Evolutionary conservation across 345 rosid species (phyloP).

Genomic region (Abelmoschus esculentus): DNA sequence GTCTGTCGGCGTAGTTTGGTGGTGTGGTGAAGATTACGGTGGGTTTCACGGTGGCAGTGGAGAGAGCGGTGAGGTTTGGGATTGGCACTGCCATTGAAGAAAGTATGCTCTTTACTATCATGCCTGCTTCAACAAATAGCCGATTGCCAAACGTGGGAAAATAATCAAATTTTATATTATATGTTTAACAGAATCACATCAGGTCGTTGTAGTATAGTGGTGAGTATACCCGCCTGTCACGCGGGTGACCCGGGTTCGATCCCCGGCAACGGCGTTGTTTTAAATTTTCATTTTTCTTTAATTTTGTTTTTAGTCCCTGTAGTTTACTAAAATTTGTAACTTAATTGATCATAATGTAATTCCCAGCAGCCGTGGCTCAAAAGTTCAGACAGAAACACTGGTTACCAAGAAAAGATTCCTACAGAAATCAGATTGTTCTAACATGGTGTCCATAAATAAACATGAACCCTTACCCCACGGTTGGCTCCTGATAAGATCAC

Average conservation of each 20-base stretch:
- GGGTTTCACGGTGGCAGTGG: constrained; percentile 17
- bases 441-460: constrained; percentile 43
- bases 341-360: too few relatives aligned
- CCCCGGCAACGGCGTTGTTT: constrained; percentile 70
- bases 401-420: not conserved
- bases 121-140: not conserved
- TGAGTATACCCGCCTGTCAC: constrained; percentile 96
- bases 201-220: constrained; percentile 87
- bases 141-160: too few relatives aligned
- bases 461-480: constrained; percentile 55
- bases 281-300: too few relatives aligned
- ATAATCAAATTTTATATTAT: too few relatives aligned
- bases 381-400: not conserved
- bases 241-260: constrained; percentile 96
- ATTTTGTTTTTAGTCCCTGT: too few relatives aligned
- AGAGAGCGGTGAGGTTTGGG: not conserved
- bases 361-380: not conserved
- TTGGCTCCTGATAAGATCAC: constrained; percentile 73
- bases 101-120: not conserved
- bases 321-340: too few relatives aligned
- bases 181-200: too few relatives aligned
- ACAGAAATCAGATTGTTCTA: not conserved
- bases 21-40: constrained; percentile 52
- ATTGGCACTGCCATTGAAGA: not conserved
- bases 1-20: constrained; percentile 38